These are phyloP conservation scores for Linnemannia exigua DNA, from an alignment of 192 early-diverging fungal genomes.

Conservation along the genomic window DNA sequence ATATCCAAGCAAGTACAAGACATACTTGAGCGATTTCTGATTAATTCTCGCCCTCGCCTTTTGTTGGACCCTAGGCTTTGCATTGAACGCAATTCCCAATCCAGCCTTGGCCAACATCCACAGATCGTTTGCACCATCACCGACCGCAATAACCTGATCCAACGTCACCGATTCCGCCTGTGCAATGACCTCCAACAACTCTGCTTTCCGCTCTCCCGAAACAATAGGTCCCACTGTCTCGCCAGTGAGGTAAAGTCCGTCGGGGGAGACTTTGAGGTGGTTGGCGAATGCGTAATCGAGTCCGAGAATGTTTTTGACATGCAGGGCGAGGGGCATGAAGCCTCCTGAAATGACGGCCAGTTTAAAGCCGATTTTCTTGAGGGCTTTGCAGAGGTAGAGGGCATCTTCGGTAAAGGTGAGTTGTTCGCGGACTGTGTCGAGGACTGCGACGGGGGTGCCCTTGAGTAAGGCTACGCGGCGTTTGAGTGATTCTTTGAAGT, in stretches of 20 bases:
- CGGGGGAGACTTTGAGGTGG: constrained; percentile 86
- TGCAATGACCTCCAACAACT: constrained; percentile 95
- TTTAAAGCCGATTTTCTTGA: constrained; percentile 95
- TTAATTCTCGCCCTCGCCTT: constrained; percentile 92
- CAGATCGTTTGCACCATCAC: constrained; percentile 98
- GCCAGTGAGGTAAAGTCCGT: constrained; percentile 89
- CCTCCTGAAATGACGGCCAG: constrained; percentile 97
- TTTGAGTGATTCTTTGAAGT: constrained; percentile 94
- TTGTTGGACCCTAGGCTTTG: constrained; percentile 97
- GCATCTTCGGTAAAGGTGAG: constrained; percentile 94
- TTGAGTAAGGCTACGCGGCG: constrained; percentile 90
- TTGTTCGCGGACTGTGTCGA: constrained; percentile 82
- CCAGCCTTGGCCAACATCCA: constrained; percentile 95
- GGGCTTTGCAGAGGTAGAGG: constrained; percentile 86
- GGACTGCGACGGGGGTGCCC: constrained; percentile 85
- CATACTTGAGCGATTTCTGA: constrained; percentile 91
- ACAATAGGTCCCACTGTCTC: constrained; percentile 91
- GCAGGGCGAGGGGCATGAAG: constrained; percentile 92
- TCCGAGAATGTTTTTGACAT: constrained; percentile 91
- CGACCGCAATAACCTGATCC: constrained; percentile 97
- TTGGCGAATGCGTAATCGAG: constrained; percentile 99
- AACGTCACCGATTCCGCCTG: constrained; percentile 89
- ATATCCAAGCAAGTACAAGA: constrained; percentile 92
- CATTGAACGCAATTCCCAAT: constrained; percentile 97
- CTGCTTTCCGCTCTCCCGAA: constrained; percentile 93